Conservation (phyloP, 1,139 yeast species). For the Pichia sp. region DNA sequence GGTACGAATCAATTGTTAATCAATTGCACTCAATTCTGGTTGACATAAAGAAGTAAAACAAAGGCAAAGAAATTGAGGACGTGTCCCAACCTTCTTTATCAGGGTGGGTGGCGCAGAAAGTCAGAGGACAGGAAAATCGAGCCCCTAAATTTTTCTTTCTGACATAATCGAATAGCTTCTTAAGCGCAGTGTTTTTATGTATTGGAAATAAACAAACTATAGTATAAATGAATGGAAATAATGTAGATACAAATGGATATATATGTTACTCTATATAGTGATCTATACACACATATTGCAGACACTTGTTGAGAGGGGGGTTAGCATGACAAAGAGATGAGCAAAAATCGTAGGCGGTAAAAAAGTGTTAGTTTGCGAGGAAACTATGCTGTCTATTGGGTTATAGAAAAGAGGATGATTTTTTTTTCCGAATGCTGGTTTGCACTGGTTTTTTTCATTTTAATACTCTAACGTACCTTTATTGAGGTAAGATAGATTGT, state of each 20-base stretch:
- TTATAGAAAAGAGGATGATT: conserved; percentile 1
- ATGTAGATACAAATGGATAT: not conserved
- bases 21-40: not conserved
- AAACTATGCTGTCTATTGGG: not conserved
- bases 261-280: not conserved
- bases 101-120: not conserved
- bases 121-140: not conserved
- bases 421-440: not conserved
- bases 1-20: not conserved
- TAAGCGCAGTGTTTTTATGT: not conserved
- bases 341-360: not conserved
- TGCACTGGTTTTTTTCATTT: not conserved
- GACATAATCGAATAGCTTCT: not conserved
- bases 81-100: not conserved
- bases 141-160: not conserved
- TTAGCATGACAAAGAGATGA: not conserved
- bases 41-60: not conserved
- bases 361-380: not conserved
- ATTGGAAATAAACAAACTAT: not conserved
- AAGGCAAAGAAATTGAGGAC: not conserved
- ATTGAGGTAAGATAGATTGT: not conserved
- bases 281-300: not conserved
- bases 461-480: not conserved
- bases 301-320: not conserved
- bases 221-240: not conserved